Evolutionary conservation across 1,284 basidiomycete genomes (phyloP).

Genomic region (Schizopora paradoxa): DNA sequence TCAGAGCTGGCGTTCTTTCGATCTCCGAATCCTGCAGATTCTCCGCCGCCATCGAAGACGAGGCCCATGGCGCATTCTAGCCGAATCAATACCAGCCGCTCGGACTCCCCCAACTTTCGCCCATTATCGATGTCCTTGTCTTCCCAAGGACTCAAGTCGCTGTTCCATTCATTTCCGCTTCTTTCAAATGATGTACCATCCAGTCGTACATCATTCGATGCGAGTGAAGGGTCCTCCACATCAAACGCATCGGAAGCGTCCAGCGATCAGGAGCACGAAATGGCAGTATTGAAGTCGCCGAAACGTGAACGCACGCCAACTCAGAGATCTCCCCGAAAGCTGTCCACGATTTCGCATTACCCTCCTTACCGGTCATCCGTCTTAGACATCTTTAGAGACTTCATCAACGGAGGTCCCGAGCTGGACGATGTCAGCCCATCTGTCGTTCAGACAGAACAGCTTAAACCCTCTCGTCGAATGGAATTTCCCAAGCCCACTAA

Average conservation of each 20-base stretch:
- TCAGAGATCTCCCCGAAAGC: too few species aligned
- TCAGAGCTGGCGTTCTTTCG: slow-evolving; percentile 60
- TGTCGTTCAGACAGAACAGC: slow-evolving; percentile 12
- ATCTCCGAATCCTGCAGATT: slow-evolving; percentile 31
- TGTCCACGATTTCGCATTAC: neutral
- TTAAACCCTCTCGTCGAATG: slow-evolving; percentile 17
- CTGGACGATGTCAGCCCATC: neutral
- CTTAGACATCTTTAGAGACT: neutral
- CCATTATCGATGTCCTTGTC: too few species aligned
- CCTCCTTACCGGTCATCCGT: neutral
- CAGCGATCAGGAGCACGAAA: slow-evolving; percentile 18
- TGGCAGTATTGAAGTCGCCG: slow-evolving; percentile 9
- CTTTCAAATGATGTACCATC: slow-evolving; percentile 6
- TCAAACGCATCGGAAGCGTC: slow-evolving; percentile 9
- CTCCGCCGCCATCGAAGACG: slow-evolving; percentile 13
- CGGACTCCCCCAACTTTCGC: neutral
- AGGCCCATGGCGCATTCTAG: slow-evolving; percentile 13
- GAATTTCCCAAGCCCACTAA: too few species aligned
- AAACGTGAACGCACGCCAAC: slow-evolving; percentile 5
- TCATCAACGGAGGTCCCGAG: neutral
- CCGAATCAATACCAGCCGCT: slow-evolving; percentile 22
- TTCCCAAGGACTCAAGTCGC: too few species aligned
- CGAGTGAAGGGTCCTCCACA: slow-evolving; percentile 9
- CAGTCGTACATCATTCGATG: slow-evolving; percentile 9
- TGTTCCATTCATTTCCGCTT: neutral